Evolutionary conservation across 176 grass and related monocot species (phyloP), one percentile per base, ranked within the genome.

Genomic region (Poa annua): DNA sequence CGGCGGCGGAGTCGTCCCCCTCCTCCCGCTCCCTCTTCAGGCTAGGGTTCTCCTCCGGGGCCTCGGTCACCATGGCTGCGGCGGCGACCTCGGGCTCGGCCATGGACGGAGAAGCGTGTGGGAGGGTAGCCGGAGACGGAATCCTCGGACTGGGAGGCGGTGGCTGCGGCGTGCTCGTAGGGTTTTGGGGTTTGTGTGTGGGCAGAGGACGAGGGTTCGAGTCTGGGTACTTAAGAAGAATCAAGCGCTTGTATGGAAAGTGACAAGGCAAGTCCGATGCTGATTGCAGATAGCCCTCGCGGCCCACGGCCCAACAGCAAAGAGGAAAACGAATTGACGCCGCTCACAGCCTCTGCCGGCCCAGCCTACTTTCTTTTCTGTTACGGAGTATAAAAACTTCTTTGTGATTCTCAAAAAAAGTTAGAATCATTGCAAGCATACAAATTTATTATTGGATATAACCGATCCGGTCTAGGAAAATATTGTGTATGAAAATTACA

Each of bases 11-110:
- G 42, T 89, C 83, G 11, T 54, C 39, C 35, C 17, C 41, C 7
- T 83, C 76, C 62, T 81, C 85, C 75, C 85, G 26, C 33, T 92
- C 88, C 74, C 88, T 79, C 79, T 92, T 69, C 63, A 34, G 33
- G 16, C 57, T 47, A 7, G 84, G 84, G 16, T 54, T 92, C 82
- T 14, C 51, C 17, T 84, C 84, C 52, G 71, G 11, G 12, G 26
- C 86, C 35, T 86, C 85, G 25, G 73, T 76, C 35, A 88, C 90
- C 84, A 86, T 79, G 8, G 16, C 74, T 0, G 73, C 25, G 38
- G 66, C 84, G 9, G 48, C 74, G 7, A 20, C 73, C 39, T 90
- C 85, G 52, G 83, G 64, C 26, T 88, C 91, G 51, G 78, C 75
- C 85, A 90, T 88, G 52, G 59, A 20, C 9, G 16, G 55, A 13